phyloP scores from a whole-genome alignment of 2,329 filamentous ascomycete species.

The Arthrinium phaeospermum region DNA sequence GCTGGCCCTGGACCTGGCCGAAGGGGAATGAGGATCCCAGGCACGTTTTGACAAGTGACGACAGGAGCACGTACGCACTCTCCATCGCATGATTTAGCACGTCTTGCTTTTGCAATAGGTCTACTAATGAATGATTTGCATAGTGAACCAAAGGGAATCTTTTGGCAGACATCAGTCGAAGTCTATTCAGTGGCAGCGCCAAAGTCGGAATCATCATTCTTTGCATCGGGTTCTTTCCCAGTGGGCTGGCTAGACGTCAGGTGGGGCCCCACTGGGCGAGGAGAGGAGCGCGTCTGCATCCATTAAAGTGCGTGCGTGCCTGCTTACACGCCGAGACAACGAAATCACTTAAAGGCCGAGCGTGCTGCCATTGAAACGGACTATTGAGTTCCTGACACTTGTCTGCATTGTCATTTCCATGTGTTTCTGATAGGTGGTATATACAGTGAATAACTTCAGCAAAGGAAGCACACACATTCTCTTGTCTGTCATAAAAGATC shows the following conservation, averaged over 20 bases:
- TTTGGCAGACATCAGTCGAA: neutral
- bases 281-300: neutral
- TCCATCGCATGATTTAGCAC: neutral
- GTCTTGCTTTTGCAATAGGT: neutral
- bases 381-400: neutral
- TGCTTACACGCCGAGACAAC: slow-evolving; percentile 4
- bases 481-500: neutral
- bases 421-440: neutral
- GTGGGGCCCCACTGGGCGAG: neutral
- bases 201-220: neutral
- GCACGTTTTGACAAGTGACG: neutral
- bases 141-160: neutral
- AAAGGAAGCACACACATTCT: neutral
- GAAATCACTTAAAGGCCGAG: slow-evolving; percentile 11
- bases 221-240: neutral
- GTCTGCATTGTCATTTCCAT: neutral
- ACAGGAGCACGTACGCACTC: neutral
- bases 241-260: slow-evolving; percentile 8
- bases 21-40: neutral
- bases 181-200: neutral
- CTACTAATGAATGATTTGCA: neutral
- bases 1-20: neutral
- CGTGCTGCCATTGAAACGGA: neutral
- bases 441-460: neutral
- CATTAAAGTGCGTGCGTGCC: neutral